phyloP scores from a whole-genome alignment of 306 rosid species.

The Trifolium pratense region DNA sequence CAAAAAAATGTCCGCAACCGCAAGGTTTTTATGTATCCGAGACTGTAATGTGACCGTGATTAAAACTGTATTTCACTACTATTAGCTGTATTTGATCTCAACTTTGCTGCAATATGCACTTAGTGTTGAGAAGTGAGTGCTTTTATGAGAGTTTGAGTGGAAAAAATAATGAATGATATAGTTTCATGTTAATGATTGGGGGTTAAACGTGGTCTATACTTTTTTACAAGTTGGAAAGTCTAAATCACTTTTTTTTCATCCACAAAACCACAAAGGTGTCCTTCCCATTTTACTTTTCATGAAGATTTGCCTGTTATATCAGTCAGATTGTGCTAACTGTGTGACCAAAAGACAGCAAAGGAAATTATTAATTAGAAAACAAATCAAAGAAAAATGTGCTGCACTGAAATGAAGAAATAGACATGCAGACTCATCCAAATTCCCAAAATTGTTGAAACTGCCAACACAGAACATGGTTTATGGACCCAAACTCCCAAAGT shows the following conservation, averaged over 20 bases:
- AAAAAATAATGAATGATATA: conserved; percentile 52
- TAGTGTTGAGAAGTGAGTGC: background rate
- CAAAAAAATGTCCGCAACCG: background rate
- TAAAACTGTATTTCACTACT: background rate
- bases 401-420: background rate
- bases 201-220: conserved; percentile 32
- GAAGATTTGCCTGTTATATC: conserved; percentile 25
- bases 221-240: conserved; percentile 37
- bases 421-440: conserved; percentile 34
- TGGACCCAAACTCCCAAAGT: background rate
- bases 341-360: background rate
- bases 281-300: background rate
- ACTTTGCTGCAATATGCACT: background rate
- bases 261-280: conserved; percentile 52
- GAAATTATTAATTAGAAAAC: background rate
- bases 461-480: conserved; percentile 28
- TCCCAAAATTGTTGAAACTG: background rate
- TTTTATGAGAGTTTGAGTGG: conserved; percentile 35
- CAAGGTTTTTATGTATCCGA: background rate
- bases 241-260: conserved; percentile 44
- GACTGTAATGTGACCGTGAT: background rate
- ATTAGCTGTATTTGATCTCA: background rate
- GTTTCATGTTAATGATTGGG: conserved; percentile 51
- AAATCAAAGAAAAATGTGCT: conserved; percentile 5
- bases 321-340: background rate